Evolutionary conservation across 257 asterid genomes (phyloP).

Genomic region (Primulina huaijiensis): DNA sequence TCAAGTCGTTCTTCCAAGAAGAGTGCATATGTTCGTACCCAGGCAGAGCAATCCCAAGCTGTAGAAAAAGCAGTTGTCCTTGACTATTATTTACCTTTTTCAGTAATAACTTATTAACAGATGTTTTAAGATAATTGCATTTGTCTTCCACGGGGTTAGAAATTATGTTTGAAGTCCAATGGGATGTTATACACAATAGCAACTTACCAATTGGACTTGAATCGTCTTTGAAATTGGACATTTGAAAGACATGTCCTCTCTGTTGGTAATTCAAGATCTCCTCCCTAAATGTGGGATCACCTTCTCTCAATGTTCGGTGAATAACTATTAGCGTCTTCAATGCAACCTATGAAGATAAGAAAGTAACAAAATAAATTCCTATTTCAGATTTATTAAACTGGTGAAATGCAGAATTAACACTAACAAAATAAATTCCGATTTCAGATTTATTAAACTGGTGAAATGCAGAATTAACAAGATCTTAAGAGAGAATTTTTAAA

Average conservation of each 20-base stretch:
- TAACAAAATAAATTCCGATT: too few species aligned
- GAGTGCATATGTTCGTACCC: too few species aligned
- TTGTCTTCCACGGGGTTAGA: too few species aligned
- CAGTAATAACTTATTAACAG: too few species aligned
- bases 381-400: neutral
- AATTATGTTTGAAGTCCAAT: neutral
- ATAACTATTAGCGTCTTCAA: constrained; percentile 53
- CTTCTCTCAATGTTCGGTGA: constrained; percentile 55
- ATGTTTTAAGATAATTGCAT: too few species aligned
- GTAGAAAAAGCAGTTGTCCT: too few species aligned
- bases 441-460: too few species aligned
- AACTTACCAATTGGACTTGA: constrained; percentile 54
- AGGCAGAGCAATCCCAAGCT: too few species aligned
- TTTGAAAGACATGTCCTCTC: constrained; percentile 47
- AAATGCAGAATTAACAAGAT: too few species aligned
- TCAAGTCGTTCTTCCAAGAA: too few species aligned
- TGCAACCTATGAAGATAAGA: constrained; percentile 38
- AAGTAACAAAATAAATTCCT: neutral
- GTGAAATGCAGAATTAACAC: too few species aligned
- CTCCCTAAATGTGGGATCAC: constrained; percentile 58
- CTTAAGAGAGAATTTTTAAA: neutral
- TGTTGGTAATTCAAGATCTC: constrained; percentile 53
- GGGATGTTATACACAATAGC: neutral
- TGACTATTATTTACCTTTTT: too few species aligned
- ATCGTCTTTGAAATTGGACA: constrained; percentile 63